Conservation (phyloP, 495 filamentous ascomycete genomes). For the Trichoderma asperelloides region DNA sequence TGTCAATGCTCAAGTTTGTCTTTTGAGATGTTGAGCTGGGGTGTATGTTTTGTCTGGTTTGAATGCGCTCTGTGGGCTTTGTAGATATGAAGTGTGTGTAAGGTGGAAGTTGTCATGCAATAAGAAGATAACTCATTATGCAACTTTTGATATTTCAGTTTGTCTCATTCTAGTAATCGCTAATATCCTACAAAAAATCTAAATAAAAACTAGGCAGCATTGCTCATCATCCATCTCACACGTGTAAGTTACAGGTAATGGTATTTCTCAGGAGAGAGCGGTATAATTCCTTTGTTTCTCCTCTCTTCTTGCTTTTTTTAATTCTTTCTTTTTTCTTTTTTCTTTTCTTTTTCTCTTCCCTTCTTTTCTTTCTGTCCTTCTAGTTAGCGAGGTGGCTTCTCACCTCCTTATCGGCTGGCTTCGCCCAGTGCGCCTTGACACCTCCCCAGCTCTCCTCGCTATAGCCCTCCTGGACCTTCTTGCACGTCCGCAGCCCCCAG, state of each 20-base stretch:
- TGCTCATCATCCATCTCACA: background rate
- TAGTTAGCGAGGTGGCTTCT: conserved; percentile 19
- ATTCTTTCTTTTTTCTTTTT: background rate
- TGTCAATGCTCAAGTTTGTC: background rate
- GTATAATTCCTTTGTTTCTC: background rate
- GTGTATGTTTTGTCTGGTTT: background rate
- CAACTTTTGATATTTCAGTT: too few species aligned
- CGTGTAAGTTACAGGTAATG: background rate
- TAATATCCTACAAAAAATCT: background rate
- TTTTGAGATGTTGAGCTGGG: background rate
- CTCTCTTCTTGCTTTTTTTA: background rate
- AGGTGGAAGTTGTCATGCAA: too few species aligned
- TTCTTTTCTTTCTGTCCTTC: background rate
- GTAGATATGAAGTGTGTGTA: too few species aligned
- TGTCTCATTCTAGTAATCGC: background rate
- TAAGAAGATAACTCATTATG: too few species aligned
- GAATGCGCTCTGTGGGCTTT: background rate
- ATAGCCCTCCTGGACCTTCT: conserved; percentile 77
- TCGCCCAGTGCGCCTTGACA: conserved; percentile 67
- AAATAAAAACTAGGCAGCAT: background rate
- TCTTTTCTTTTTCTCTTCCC: background rate
- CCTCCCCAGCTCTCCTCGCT: conserved; percentile 79
- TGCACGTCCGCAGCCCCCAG: conserved; percentile 77
- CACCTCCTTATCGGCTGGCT: conserved; percentile 33
- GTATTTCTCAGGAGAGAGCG: background rate